Conservation (phyloP, 1,284 basidiomycete species). For the Ustilago hordei region DNA sequence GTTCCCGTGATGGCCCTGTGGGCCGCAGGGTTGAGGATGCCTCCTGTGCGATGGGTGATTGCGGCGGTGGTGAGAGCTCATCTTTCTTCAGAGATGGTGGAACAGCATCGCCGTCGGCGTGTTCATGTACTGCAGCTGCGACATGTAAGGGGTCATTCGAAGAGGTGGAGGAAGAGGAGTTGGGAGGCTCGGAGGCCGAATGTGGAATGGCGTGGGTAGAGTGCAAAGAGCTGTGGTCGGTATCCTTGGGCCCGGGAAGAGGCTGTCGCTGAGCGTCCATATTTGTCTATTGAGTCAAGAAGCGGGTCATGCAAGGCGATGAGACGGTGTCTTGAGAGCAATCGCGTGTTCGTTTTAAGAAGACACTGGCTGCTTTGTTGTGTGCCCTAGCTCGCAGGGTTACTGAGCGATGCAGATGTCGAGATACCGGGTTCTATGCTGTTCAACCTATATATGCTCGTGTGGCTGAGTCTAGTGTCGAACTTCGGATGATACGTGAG, state of each 20-base stretch:
- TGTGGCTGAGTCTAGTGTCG: too few relatives aligned
- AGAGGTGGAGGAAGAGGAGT: neutral
- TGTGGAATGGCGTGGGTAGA: conserved; percentile 28
- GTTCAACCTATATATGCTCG: too few relatives aligned
- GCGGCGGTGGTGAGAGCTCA: conserved; percentile 4
- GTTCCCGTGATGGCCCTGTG: conserved; percentile 5
- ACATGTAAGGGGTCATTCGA: neutral
- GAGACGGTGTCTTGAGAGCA: neutral
- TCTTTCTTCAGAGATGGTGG: neutral
- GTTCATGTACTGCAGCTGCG: neutral
- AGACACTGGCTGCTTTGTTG: neutral
- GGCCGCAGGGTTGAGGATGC: conserved; percentile 24
- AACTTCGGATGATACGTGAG: neutral
- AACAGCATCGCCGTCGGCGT: neutral
- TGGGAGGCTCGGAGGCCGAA: conserved; percentile 34
- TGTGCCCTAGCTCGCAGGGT: neutral
- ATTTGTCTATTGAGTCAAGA: neutral
- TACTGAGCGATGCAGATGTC: neutral
- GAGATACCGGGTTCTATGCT: too few relatives aligned
- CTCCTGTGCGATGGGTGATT: conserved; percentile 16
- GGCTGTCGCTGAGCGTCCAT: conserved; percentile 17
- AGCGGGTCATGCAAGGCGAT: neutral
- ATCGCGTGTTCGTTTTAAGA: neutral
- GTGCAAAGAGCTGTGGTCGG: conserved; percentile 13
- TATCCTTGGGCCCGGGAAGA: neutral